Conservation (phyloP, 1,139 yeast genomes). For the Taphrina deformans region DNA sequence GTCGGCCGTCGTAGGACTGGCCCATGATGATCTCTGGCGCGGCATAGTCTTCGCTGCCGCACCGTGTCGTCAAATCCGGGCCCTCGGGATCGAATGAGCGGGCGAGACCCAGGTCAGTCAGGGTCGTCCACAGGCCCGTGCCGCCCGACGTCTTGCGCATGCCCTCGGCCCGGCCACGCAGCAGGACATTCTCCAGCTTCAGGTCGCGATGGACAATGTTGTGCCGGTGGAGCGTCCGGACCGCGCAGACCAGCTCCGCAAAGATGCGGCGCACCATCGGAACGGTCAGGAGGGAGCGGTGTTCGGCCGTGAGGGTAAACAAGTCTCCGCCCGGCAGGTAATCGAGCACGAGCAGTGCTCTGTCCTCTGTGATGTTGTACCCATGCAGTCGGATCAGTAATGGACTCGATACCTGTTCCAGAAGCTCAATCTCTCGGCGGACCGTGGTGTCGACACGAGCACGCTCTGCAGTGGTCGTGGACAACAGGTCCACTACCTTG, state of each 20-base stretch:
- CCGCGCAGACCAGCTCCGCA: slow-evolving; percentile 58
- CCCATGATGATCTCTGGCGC: slow-evolving; percentile 93
- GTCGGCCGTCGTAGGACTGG: slow-evolving; percentile 80
- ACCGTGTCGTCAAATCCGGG: slow-evolving; percentile 74
- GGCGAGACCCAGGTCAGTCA: slow-evolving; percentile 88
- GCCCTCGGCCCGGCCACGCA: slow-evolving; percentile 29
- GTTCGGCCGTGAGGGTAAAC: slow-evolving; percentile 58
- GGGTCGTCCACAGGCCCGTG: slow-evolving; percentile 54
- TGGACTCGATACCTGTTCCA: slow-evolving; percentile 49
- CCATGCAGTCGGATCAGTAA: slow-evolving; percentile 51
- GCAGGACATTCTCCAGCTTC: slow-evolving; percentile 44
- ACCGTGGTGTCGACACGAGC: slow-evolving; percentile 67
- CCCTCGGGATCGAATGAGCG: slow-evolving; percentile 59
- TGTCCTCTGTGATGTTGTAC: slow-evolving; percentile 40
- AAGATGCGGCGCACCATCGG: slow-evolving; percentile 56
- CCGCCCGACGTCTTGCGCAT: slow-evolving; percentile 37
- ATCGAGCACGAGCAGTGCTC: slow-evolving; percentile 62
- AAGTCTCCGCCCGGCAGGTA: slow-evolving; percentile 73
- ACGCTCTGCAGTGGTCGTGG: slow-evolving; percentile 46
- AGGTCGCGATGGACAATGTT: slow-evolving; percentile 58
- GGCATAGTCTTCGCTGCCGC: slow-evolving; percentile 95
- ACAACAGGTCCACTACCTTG: slow-evolving; percentile 44
- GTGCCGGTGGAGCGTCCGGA: slow-evolving; percentile 54
- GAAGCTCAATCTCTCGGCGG: slow-evolving; percentile 69
- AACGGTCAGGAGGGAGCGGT: slow-evolving; percentile 54